Conservation (phyloP, 495 filamentous ascomycete species). For the Cudoniella acicularis region DNA sequence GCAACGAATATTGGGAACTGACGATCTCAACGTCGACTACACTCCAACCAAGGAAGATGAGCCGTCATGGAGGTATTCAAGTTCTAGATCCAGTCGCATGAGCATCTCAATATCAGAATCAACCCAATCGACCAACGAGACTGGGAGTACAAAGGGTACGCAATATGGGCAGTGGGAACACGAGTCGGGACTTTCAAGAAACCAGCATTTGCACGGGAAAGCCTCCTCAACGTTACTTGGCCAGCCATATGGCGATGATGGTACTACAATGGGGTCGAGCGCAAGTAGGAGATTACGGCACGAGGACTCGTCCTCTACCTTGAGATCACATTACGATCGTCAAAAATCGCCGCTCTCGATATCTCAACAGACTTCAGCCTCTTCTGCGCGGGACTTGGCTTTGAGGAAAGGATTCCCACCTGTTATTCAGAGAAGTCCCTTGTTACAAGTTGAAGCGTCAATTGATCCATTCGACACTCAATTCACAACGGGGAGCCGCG, state of each 20-base stretch:
- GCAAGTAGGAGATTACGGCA: conserved; percentile 27
- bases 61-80: conserved; percentile 14
- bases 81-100: conserved; percentile 27
- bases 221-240: conserved; percentile 22
- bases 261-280: conserved; percentile 34
- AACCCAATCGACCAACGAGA: conserved; percentile 28
- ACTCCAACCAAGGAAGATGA: conserved; percentile 18
- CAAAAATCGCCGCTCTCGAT: conserved; percentile 46
- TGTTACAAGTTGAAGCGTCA: conserved; percentile 20
- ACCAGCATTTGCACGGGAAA: conserved; percentile 18
- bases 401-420: conserved; percentile 49
- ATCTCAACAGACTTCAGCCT: conserved; percentile 52
- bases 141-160: conserved; percentile 12
- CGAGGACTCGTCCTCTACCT: conserved; percentile 46
- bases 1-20: conserved; percentile 37
- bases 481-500: not conserved
- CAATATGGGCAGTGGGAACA: conserved; percentile 36
- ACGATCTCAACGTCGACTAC: conserved; percentile 26
- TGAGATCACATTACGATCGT: conserved; percentile 49
- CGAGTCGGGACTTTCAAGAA: conserved; percentile 43
- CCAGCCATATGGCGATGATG: conserved; percentile 17
- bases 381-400: conserved; percentile 32
- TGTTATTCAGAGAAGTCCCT: conserved; percentile 37
- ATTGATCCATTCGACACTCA: conserved; percentile 11
- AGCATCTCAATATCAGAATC: conserved; percentile 48